A percentile compares a stretch with the other conserved stretches of the same genome.
Evolutionary conservation across 257 asterid species (phyloP).

Genomic region (Solanum gracilifrons): DNA sequence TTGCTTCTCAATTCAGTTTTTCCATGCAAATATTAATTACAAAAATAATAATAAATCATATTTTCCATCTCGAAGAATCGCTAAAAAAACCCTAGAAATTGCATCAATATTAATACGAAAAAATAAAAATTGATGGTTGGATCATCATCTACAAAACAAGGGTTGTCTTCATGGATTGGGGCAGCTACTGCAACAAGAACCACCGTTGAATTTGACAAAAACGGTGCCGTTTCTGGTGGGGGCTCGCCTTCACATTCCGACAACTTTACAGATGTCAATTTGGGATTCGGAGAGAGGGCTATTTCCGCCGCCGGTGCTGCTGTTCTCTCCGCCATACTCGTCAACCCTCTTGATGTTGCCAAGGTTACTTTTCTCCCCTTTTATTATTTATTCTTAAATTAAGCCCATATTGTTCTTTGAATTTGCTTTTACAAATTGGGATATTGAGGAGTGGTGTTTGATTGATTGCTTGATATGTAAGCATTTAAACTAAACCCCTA

Average conservation of each 20-base stretch:
- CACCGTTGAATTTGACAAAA: conserved; percentile 31
- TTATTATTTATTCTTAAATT: neutral
- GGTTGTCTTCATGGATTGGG: conserved; percentile 49
- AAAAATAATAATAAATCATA: neutral
- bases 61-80: neutral
- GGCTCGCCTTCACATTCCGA: neutral
- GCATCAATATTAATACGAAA: neutral
- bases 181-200: conserved; percentile 25
- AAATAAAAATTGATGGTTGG: conserved; percentile 22
- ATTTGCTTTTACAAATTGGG: neutral
- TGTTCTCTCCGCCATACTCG: conserved; percentile 58
- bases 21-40: neutral
- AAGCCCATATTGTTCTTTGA: neutral
- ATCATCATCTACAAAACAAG: conserved; percentile 39
- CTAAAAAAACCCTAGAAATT: neutral
- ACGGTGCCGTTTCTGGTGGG: neutral
- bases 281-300: conserved; percentile 63
- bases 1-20: neutral
- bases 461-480: neutral
- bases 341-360: conserved; percentile 86
- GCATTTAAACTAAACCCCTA: neutral
- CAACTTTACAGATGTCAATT: conserved; percentile 23
- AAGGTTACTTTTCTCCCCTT: conserved; percentile 20
- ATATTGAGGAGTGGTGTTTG: neutral
- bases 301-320: conserved; percentile 82